Evolutionary conservation across 2,329 filamentous ascomycete species (phyloP).

Genomic region (Aspergillus vadensis): DNA sequence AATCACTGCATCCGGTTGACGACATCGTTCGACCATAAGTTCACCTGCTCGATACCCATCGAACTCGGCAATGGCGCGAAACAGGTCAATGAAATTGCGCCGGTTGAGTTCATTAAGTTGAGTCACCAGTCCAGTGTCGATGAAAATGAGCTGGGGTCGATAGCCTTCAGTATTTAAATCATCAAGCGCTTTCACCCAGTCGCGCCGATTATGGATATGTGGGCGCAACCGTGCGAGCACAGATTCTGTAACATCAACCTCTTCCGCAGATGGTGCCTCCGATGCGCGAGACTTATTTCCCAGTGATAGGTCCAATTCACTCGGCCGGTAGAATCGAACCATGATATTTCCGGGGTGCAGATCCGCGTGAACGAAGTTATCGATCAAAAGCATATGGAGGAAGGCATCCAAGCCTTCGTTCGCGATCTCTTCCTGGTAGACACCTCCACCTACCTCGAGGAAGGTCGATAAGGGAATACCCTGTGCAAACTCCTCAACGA

Average conservation of each 20-base stretch:
- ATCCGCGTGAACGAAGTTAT: conserved; percentile 97
- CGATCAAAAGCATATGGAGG: conserved; percentile 90
- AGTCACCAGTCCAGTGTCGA: conserved; percentile 93
- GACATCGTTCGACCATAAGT: conserved; percentile 93
- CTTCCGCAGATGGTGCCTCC: conserved; percentile 50
- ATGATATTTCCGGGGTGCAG: conserved; percentile 98
- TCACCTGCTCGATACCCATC: conserved; percentile 94
- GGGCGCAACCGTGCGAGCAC: conserved; percentile 80
- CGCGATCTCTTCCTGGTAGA: conserved; percentile 91
- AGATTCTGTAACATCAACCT: conserved; percentile 80
- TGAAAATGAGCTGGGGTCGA: conserved; percentile 92
- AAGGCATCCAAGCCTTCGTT: conserved; percentile 95
- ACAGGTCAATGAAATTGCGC: conserved; percentile 89
- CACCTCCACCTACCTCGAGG: conserved; percentile 84
- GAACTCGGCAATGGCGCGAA: conserved; percentile 94
- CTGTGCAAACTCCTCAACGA: conserved; percentile 94
- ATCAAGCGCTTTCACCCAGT: conserved; percentile 73
- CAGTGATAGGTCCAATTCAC: conserved; percentile 66
- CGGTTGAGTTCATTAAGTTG: conserved; percentile 87
- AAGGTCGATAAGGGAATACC: conserved; percentile 91
- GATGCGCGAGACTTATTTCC: conserved; percentile 45
- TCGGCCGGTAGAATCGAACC: conserved; percentile 93
- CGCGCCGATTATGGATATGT: conserved; percentile 64
- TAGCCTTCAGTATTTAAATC: conserved; percentile 85
- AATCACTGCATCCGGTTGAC: conserved; percentile 86